These are phyloP conservation scores for Neocucurbitaria cava DNA, from an alignment of 2,329 filamentous ascomycete species.

Conservation along the genomic window DNA sequence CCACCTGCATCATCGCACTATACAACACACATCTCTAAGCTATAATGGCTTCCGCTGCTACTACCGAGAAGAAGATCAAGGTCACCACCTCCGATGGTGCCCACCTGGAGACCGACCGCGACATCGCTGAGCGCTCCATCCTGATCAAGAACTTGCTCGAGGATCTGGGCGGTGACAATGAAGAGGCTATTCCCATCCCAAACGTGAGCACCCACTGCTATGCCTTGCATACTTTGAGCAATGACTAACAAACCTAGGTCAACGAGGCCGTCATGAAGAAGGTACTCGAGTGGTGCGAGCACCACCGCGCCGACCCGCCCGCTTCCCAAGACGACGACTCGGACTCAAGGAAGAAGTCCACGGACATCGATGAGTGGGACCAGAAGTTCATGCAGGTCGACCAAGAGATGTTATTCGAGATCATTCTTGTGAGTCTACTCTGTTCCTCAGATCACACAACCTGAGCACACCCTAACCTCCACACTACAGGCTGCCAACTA, in stretches of 20 bases:
- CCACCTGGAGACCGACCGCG: constrained; percentile 64
- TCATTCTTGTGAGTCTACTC: constrained; percentile 77
- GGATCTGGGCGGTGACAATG: constrained; percentile 73
- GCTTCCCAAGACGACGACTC: constrained; percentile 84
- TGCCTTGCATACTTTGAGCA: background rate
- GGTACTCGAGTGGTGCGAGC: constrained; percentile 97
- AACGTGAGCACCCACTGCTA: constrained; percentile 58
- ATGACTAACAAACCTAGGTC: constrained; percentile 60
- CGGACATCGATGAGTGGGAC: constrained; percentile 99
- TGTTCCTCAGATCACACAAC: background rate
- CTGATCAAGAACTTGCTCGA: constrained; percentile 99
- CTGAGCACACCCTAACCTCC: constrained; percentile 19
- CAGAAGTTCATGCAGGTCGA: constrained; percentile 99
- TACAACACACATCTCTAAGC: constrained; percentile 7
- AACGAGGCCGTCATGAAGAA: constrained; percentile 94
- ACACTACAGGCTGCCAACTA: constrained; percentile 85
- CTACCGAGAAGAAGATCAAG: constrained; percentile 42
- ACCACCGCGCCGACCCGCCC: constrained; percentile 90
- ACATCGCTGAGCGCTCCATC: constrained; percentile 87
- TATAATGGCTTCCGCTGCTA: constrained; percentile 33
- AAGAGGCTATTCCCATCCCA: constrained; percentile 83
- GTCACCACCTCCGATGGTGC: constrained; percentile 56
- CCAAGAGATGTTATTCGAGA: constrained; percentile 99
- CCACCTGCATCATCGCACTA: constrained; percentile 17
- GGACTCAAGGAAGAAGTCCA: constrained; percentile 96